Base-by-base conservation (phyloP, 1,139 yeast species). In the Geotrichum reessii region DNA sequence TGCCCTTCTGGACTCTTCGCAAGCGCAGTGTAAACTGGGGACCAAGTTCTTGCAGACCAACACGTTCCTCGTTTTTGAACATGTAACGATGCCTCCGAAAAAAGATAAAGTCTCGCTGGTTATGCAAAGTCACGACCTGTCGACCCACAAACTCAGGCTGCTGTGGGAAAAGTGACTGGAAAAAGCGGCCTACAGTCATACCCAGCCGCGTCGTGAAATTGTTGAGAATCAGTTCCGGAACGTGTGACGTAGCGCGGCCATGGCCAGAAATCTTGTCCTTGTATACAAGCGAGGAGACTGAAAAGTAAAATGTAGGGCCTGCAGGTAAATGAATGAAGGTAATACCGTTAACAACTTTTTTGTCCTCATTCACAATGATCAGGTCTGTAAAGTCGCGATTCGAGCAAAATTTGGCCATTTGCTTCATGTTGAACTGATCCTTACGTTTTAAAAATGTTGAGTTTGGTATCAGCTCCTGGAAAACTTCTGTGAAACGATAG, bases 261-360 rank as follows among this genome's bases (percentile, higher is more conserved):
- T 93, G 99, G 14, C 97, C 97, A 21, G 77, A 73, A 59, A 93
- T 89, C 64, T 65, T 60, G 40, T 70, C 71, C 12, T 70, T 65
- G 53, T 82, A 78, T 24, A 83, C 81, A 55, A 88, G 78, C 5
- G 96, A 89, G n/a, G 92, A 78, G 12, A 93, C 77, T 21, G 93
- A 85, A 68, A 93, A 93, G 74, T 93, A 92, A 69, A 90, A 90
- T 0, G 97, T 86, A 40, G 99, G 99, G 0, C 99, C 99, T 55
- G 80, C 88, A 6, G 99, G 99, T 62, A 93, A 78, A 74, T 92
- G 97, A 63, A 93, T 86, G 69, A 95, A 87, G 0, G 98, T 90
- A 61, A 95, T 74, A 3, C 99, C 99, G 55, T 88, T 92, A 53
- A 93, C 95, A 64, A 80, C 81, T 73, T 93, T 93, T 73, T 91